A percentile compares a stretch with the other conserved stretches of the same genome.
These are phyloP conservation scores for Boletus holoroseus DNA, from an alignment of 1,284 basidiomycete species.

Conservation along the genomic window DNA sequence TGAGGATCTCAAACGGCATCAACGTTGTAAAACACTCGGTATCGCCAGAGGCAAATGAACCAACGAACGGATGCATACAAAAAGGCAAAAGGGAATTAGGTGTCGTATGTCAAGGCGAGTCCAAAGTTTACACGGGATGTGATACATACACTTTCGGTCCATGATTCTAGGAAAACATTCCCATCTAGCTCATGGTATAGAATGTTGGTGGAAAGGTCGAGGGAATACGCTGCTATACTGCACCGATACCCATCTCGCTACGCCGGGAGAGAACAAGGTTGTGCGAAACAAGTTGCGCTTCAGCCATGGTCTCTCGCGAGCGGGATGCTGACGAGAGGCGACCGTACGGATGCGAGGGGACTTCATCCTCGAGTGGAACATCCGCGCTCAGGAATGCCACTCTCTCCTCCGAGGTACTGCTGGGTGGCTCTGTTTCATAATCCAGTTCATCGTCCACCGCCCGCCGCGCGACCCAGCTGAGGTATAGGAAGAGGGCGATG, in stretches of 20 bases:
- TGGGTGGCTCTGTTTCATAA: constrained; percentile 40
- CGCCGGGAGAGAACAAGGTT: constrained; percentile 17
- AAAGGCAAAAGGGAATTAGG: neutral
- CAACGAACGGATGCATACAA: constrained; percentile 9
- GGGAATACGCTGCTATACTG: constrained; percentile 13
- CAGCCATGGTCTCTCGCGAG: constrained; percentile 27
- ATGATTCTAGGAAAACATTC: neutral
- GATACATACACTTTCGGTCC: constrained; percentile 21
- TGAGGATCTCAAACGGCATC: constrained; percentile 9
- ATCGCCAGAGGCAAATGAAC: constrained; percentile 10
- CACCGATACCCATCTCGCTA: constrained; percentile 10
- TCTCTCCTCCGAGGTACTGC: constrained; percentile 43
- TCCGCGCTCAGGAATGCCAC: constrained; percentile 37
- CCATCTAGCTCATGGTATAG: neutral
- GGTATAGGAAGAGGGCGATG: constrained; percentile 71
- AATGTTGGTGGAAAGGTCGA: neutral
- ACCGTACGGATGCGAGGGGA: constrained; percentile 14
- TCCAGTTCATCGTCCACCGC: constrained; percentile 77
- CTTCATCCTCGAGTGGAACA: constrained; percentile 22
- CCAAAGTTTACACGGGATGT: constrained; percentile 22
- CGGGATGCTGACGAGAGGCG: constrained; percentile 22
- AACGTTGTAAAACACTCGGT: neutral
- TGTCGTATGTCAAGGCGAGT: constrained; percentile 4
- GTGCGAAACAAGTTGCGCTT: constrained; percentile 22
- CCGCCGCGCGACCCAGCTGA: constrained; percentile 71